Percentiles rank a stretch among this genome's conserved stretches.
Conservation (phyloP, 225 moss, liverwort and hornwort species). For the Asterella californica region DNA sequence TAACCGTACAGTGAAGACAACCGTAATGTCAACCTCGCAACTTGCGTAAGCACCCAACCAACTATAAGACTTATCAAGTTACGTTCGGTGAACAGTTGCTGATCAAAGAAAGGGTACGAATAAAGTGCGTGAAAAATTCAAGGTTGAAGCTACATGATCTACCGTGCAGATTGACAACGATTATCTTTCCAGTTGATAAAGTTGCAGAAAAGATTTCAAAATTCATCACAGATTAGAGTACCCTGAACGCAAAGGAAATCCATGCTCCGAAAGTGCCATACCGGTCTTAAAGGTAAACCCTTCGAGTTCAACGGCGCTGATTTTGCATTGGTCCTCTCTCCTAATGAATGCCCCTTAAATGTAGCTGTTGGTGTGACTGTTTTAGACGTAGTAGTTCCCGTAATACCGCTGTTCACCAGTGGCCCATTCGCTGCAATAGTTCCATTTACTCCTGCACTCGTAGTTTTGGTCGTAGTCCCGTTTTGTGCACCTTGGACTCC, state of each 20-base stretch:
- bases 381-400: background rate
- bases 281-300: conserved; percentile 81
- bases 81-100: too few relatives aligned
- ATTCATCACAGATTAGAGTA: too few relatives aligned
- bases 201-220: too few relatives aligned
- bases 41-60: too few relatives aligned
- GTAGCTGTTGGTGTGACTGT: conserved; percentile 1
- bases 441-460: conserved; percentile 5
- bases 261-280: conserved; percentile 18
- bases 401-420: background rate
- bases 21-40: too few relatives aligned
- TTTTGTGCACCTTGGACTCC: conserved; percentile 20
- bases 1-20: too few relatives aligned
- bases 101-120: too few relatives aligned
- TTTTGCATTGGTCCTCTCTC: conserved; percentile 34
- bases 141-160: too few relatives aligned
- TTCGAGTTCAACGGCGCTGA: conserved; percentile 62
- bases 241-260: background rate
- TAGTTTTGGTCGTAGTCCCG: conserved; percentile 10
- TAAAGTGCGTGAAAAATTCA: too few relatives aligned
- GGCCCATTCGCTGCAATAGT: background rate
- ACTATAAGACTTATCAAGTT: too few relatives aligned
- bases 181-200: too few relatives aligned
- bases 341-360: background rate
- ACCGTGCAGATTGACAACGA: too few relatives aligned